phyloP scores from a whole-genome alignment of 1,139 yeast species.

The Arxiozyma slooffiae region DNA sequence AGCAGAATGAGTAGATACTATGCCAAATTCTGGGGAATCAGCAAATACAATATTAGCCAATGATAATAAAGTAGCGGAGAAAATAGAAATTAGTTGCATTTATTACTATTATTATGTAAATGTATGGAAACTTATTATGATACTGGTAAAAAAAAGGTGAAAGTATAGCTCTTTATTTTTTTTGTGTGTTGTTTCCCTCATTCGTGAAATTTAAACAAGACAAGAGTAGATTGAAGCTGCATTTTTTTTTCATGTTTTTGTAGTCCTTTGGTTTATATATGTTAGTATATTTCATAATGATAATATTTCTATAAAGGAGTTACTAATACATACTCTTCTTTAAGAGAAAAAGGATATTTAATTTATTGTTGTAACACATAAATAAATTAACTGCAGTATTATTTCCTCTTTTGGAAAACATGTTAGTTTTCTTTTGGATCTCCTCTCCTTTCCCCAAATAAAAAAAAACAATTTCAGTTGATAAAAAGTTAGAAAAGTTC shows the following conservation, averaged over 20 bases:
- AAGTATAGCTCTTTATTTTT: no score
- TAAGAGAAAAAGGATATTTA: neutral
- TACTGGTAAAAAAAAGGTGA: neutral
- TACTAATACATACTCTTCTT: neutral
- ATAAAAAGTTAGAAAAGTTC: no score
- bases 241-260: no score
- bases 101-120: neutral
- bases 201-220: neutral
- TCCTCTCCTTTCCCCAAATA: neutral
- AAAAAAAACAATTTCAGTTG: no score
- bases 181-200: neutral
- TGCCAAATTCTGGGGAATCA: conserved; percentile 27
- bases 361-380: neutral
- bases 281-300: neutral
- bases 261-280: no score
- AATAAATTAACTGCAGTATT: neutral
- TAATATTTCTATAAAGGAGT: no score
- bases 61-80: conserved; percentile 13
- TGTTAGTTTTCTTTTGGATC: neutral
- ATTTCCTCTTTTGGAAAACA: neutral
- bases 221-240: no score
- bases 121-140: neutral
- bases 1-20: conserved; percentile 25
- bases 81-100: conserved; percentile 12
- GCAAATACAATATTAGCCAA: conserved; percentile 23